Percentiles rank a stretch among this genome's conserved stretches.
phyloP scores from a whole-genome alignment of 345 rosid genomes.

The Cochlearia excelsa region DNA sequence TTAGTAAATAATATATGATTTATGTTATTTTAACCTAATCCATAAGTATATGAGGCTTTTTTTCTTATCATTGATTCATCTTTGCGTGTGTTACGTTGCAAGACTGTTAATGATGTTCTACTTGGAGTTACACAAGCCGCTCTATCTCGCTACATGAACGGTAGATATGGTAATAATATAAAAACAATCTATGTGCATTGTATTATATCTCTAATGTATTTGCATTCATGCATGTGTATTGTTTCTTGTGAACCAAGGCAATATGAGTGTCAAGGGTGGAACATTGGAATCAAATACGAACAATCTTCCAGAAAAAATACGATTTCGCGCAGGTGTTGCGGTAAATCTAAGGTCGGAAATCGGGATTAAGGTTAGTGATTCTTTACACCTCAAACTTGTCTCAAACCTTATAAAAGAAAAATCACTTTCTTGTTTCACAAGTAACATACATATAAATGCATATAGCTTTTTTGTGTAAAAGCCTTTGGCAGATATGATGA shows the following conservation, averaged over 20 bases:
- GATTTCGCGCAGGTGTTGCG: conserved; percentile 40
- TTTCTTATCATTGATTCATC: no score
- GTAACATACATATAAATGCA: no score
- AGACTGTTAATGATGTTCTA: conserved; percentile 72
- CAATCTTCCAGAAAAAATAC: conserved; percentile 25
- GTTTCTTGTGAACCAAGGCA: conserved; percentile 14
- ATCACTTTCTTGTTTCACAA: no score
- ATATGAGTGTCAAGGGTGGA: conserved; percentile 15
- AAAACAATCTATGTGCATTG: neutral
- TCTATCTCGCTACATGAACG: conserved; percentile 48
- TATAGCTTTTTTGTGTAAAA: no score
- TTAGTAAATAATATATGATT: no score
- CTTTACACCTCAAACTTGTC: neutral
- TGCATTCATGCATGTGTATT: neutral
- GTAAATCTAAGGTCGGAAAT: conserved; percentile 43
- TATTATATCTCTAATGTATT: neutral
- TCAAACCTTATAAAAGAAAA: no score
- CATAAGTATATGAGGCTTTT: neutral
- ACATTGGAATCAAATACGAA: conserved; percentile 4
- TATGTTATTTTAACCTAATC: no score
- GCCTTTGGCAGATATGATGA: no score
- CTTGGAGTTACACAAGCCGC: conserved; percentile 66
- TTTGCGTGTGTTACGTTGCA: neutral
- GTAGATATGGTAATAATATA: conserved; percentile 40
- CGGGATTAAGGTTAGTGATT: conserved; percentile 46